Evolutionary conservation across 176 grass and related monocot species (phyloP).

Genomic region (Zea luxurians): DNA sequence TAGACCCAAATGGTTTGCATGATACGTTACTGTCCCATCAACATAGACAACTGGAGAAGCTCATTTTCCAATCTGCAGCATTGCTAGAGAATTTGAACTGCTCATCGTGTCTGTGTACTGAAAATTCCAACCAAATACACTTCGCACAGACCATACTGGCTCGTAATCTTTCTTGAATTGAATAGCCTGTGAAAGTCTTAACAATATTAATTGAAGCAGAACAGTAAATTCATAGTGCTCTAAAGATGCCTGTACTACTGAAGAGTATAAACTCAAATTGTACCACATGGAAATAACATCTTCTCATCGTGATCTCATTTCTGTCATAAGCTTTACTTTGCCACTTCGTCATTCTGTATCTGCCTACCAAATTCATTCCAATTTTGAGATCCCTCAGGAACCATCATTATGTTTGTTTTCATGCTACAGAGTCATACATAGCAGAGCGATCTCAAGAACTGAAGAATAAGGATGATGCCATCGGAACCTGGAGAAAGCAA

Average conservation of each 20-base stretch:
- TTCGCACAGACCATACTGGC: neutral
- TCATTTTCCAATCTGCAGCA: too few species aligned
- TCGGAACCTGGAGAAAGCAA: conserved; percentile 55
- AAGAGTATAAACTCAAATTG: neutral
- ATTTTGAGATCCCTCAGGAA: neutral
- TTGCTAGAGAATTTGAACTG: too few species aligned
- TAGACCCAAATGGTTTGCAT: too few species aligned
- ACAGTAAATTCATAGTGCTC: neutral
- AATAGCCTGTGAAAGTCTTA: neutral
- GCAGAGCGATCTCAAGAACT: conserved; percentile 55
- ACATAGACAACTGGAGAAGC: too few species aligned
- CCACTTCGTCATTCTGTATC: neutral
- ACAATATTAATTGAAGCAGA: neutral
- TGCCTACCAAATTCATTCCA: neutral
- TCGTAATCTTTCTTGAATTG: neutral
- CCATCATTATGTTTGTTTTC: neutral
- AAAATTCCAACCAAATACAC: conserved; percentile 16
- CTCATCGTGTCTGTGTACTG: neutral
- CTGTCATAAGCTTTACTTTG: neutral
- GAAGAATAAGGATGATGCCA: conserved; percentile 68
- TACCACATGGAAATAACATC: neutral
- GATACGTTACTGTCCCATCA: too few species aligned
- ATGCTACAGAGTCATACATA: conserved; percentile 57
- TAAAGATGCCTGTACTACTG: conserved; percentile 4
- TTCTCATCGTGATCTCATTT: neutral